Base-by-base conservation (phyloP, 257 asterid genomes). In the Plantago ovata region DNA sequence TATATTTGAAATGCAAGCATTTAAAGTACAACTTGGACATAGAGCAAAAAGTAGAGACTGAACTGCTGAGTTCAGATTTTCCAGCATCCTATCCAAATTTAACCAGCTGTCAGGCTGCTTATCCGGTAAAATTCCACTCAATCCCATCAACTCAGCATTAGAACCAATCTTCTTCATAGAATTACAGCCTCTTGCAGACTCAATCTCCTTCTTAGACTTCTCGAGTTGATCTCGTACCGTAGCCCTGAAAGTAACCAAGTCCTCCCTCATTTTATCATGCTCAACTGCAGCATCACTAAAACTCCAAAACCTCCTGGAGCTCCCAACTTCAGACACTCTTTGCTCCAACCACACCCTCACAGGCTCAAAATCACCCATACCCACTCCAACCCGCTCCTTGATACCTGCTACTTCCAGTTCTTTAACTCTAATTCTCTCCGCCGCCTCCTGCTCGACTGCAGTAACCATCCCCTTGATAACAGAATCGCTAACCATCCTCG, bases 401-500 rank as follows among this genome's bases (percentile, higher is more conserved):
- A 78, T 62, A 62, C 20, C 51, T 46, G 76, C 76, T 64, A 84
- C 38, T 75, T 93, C 95, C 69, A 79, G 52, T 40, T 93, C 94
- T 69, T 82, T 82, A n/a, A 77, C 72, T 1, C 80, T 79, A 46
- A 93, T 67, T 58, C 46, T 81, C 55, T 88, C 94, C 3, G 79
- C 78, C 0, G 87, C 84, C 58, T 85, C 94, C 64, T 85, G 86
- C 49, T 88, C 97, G 58, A 88, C 87, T 15, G 97, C 95, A 58
- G 69, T 72, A 56, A 92, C 95, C 85, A 92, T 79, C 62, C 98
- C 95, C 72, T 82, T 88, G 54, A 81, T 80, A 58, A 92, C 72
- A 36, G 98, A 85, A 63, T 92, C 82, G 65, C 85, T 79, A 12
- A 92, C 98, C 94, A 88, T 75, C 71, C 95, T 78, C 0, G 95